A percentile compares a stretch with the other conserved stretches of the same genome.
These are phyloP conservation scores for Fusarium vanettenii DNA, from an alignment of 2,329 filamentous ascomycete genomes.

Conservation along the genomic window DNA sequence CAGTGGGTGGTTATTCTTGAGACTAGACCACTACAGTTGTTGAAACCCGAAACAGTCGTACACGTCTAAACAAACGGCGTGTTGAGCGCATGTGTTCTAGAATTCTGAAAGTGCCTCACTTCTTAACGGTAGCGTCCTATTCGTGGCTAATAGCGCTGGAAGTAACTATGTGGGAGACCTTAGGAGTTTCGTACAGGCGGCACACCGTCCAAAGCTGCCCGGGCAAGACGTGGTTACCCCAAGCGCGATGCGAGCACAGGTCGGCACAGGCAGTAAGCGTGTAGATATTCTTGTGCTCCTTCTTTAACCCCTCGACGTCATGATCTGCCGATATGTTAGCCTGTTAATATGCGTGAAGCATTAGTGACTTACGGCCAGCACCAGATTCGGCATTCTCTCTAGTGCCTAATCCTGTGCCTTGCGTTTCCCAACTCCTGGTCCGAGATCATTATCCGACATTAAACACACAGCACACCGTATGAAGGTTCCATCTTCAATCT, in stretches of 20 bases:
- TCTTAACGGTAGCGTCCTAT: not conserved
- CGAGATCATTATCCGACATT: slow-evolving; percentile 7
- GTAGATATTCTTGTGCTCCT: too few species aligned
- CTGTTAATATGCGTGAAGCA: too few species aligned
- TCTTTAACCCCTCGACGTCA: too few species aligned
- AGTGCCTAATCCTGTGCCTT: not conserved
- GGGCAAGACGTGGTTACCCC: not conserved
- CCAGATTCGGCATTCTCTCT: too few species aligned
- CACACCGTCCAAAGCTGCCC: not conserved
- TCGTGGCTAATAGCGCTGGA: not conserved
- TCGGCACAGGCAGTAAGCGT: too few species aligned
- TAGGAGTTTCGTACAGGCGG: not conserved
- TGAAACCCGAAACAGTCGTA: not conserved
- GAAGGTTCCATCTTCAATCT: not conserved
- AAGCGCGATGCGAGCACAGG: too few species aligned
- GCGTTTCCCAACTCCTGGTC: not conserved
- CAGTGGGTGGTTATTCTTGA: not conserved
- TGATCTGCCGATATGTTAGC: too few species aligned
- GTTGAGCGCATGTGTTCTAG: not conserved
- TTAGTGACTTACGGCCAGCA: too few species aligned
- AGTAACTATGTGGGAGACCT: not conserved
- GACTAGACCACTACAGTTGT: not conserved
- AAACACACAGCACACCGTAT: not conserved
- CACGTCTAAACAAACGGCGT: not conserved
- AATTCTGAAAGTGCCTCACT: not conserved